A percentile compares a stretch with the other conserved stretches of the same genome.
These are phyloP conservation scores for Naematelia encephala DNA, from an alignment of 768 basidiomycete genomes.

Conservation along the genomic window DNA sequence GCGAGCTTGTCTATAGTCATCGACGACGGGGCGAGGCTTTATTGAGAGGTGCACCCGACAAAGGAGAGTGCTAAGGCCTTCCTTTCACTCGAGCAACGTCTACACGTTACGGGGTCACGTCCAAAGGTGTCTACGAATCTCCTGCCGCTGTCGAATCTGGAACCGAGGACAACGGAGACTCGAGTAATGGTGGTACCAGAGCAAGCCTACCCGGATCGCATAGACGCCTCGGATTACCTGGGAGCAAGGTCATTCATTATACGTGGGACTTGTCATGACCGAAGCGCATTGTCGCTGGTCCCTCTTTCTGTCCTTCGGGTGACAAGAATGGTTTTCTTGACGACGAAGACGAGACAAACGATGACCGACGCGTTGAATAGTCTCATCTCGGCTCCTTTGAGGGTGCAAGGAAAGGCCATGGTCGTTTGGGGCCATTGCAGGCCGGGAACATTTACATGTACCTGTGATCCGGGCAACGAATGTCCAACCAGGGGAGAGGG, in stretches of 20 bases:
- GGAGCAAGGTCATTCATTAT: too few species aligned
- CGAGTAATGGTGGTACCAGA: too few species aligned
- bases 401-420: neutral
- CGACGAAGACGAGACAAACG: neutral
- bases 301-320: too few species aligned
- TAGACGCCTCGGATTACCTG: too few species aligned
- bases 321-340: neutral
- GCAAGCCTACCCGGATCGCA: too few species aligned
- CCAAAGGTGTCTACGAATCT: neutral
- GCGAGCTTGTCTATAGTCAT: too few species aligned
- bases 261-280: too few species aligned
- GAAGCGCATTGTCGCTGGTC: too few species aligned
- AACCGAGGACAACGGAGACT: too few species aligned
- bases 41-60: neutral
- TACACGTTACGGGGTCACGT: neutral
- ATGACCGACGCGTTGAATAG: neutral
- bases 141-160: neutral
- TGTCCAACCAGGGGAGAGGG: too few species aligned
- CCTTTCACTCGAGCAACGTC: neutral
- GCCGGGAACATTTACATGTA: neutral
- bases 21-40: too few species aligned
- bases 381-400: neutral
- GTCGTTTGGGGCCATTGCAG: neutral
- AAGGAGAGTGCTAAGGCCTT: neutral
- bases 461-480: neutral